Base-by-base conservation (phyloP, 2,329 filamentous ascomycete genomes). In the Venturia effusa region DNA sequence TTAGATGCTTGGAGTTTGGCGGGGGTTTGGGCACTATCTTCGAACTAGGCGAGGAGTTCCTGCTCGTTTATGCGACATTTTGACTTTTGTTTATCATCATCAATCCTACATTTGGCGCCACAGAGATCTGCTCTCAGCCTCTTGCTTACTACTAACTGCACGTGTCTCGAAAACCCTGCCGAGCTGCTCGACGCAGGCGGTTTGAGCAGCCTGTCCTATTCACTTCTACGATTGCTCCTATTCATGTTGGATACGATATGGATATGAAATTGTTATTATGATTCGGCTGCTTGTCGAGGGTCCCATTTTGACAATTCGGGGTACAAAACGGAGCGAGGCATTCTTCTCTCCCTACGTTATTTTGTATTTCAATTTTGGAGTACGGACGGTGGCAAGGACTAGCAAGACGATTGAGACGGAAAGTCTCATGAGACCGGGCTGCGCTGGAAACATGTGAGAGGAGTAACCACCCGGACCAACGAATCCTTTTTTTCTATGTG, bases 211-310 rank as follows among this genome's bases (percentile, higher is more conserved):
- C 34, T 34, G 27, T 57, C 15, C 10, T 57, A 17, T 57, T 37
- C 27, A 34, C 51, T 57, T 37, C 51, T 57, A 57, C 19, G 51
- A 27, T 15, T 19, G 19, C 22, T 57, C 22, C 27, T 57, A 57
- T 24, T 34, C 51, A 57, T 57, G 51, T 57, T 57, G 51, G 51
- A 57, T 57, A 57, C 27, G 51, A 15, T 30, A 57, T 57, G 51
- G 51, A 34, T 37, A 57, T 34, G 51, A 30, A 57, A 11, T 57
- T 37, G 15, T 15, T 30, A 57, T 34, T 22, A 57, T n/a, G 51
- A 57, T 3, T 57, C 27, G 51, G 19, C 30, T 34, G 11, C 27
- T 32, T 57, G 45, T 15, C 22, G 22, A 51, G 27, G 11, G 8
- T 3, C 22, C 45, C 13, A 24, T 34, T 57, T 57, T 57, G 30